phyloP scores from a whole-genome alignment of 768 basidiomycete species.

The Kwoniella heveanensis region DNA sequence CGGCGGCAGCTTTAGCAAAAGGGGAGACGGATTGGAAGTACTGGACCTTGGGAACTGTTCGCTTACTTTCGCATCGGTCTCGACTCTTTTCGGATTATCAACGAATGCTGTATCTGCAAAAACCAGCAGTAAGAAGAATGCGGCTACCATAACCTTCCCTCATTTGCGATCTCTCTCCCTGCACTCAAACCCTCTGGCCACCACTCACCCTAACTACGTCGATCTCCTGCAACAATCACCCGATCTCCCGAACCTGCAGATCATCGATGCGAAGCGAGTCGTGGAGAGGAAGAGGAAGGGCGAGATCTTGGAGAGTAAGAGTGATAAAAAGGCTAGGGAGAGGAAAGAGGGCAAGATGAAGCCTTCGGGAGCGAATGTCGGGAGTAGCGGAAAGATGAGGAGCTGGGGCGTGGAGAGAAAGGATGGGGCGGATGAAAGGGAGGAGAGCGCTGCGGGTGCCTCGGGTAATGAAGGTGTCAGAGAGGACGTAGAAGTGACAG shows the following conservation, averaged over 20 bases:
- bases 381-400: conserved; percentile 26
- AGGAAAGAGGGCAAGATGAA: conserved; percentile 38
- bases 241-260: conserved; percentile 44
- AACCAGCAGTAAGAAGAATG: conserved; percentile 9
- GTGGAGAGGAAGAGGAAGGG: conserved; percentile 46
- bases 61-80: conserved; percentile 26
- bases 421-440: conserved; percentile 7
- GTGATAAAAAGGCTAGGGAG: conserved; percentile 31
- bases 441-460: conserved; percentile 4
- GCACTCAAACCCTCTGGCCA: conserved; percentile 40
- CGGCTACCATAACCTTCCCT: conserved; percentile 15
- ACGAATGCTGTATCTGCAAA: neutral
- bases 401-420: conserved; percentile 31
- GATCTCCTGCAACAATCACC: conserved; percentile 27
- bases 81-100: conserved; percentile 21
- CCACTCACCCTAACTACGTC: conserved; percentile 34
- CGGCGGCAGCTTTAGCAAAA: no score
- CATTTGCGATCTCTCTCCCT: conserved; percentile 43
- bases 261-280: conserved; percentile 48
- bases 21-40: conserved; percentile 45
- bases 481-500: conserved; percentile 13
- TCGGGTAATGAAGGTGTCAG: neutral
- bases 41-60: conserved; percentile 50
- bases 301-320: conserved; percentile 32
- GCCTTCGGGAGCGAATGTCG: conserved; percentile 44